Conservation (phyloP, 768 basidiomycete genomes). For the Phylloporus arenicola region DNA sequence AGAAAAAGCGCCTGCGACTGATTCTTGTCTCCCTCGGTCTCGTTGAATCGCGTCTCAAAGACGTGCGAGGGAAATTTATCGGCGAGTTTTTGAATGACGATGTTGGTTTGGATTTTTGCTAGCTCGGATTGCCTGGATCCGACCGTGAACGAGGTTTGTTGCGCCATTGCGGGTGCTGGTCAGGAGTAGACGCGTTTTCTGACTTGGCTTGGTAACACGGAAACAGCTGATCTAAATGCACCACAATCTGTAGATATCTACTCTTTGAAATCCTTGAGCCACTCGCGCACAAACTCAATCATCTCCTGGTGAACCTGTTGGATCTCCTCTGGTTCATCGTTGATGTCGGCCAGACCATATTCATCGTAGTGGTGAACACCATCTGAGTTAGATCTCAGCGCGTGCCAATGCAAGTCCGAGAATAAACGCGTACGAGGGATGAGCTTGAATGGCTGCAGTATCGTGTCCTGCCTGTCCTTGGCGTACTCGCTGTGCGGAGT, state of each 20-base stretch:
- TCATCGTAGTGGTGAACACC: slow-evolving; percentile 70
- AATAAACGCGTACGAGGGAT: slow-evolving; percentile 60
- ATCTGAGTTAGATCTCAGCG: slow-evolving; percentile 31
- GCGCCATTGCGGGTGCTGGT: slow-evolving; percentile 10
- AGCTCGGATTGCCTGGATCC: slow-evolving; percentile 87
- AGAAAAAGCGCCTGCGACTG: slow-evolving; percentile 85
- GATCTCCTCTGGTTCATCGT: slow-evolving; percentile 72
- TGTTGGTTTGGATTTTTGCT: slow-evolving; percentile 85
- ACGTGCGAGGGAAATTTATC: slow-evolving; percentile 45
- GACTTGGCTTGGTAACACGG: too few relatives aligned
- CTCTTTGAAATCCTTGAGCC: slow-evolving; percentile 50
- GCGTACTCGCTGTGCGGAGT: slow-evolving; percentile 80
- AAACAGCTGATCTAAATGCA: too few relatives aligned
- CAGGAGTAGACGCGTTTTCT: neutral
- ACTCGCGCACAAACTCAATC: slow-evolving; percentile 70
- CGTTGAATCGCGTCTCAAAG: slow-evolving; percentile 57
- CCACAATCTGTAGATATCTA: neutral
- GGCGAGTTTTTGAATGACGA: slow-evolving; percentile 62
- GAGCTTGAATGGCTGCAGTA: slow-evolving; percentile 75
- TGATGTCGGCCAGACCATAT: slow-evolving; percentile 60
- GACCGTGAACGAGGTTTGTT: slow-evolving; percentile 53
- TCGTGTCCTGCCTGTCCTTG: slow-evolving; percentile 60
- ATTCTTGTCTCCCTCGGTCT: slow-evolving; percentile 82
- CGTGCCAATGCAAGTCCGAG: neutral
- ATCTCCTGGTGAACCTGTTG: slow-evolving; percentile 75